Conservation (phyloP, 208 protist species). For the Acanthamoeba royreba region DNA sequence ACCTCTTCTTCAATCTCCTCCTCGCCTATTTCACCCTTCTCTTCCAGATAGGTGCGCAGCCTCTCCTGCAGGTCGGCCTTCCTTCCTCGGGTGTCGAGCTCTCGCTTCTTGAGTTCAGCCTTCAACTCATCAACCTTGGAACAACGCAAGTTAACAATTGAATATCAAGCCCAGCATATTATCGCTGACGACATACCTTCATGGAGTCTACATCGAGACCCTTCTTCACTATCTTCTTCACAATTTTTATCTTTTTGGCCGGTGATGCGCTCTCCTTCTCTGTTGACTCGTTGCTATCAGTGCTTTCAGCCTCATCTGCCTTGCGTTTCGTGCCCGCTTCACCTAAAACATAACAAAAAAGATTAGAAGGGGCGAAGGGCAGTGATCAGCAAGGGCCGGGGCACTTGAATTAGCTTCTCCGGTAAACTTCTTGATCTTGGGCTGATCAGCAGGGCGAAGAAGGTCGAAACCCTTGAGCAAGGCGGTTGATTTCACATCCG, state of each 20-base stretch:
- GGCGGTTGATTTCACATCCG: neutral
- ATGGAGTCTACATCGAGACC: neutral
- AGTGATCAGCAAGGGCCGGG: neutral
- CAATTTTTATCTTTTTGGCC: neutral
- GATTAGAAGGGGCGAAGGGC: neutral
- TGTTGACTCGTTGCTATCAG: neutral
- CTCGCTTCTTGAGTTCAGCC: neutral
- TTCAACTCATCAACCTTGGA: neutral
- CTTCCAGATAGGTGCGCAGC: neutral
- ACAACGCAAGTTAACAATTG: neutral
- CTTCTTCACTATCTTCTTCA: neutral
- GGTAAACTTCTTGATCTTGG: constrained; percentile 25
- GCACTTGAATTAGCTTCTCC: neutral
- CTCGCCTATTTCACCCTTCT: neutral
- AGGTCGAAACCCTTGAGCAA: neutral
- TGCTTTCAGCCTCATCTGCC: neutral
- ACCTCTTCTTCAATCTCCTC: neutral
- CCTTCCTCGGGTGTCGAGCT: neutral
- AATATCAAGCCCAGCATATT: neutral
- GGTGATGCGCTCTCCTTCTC: neutral
- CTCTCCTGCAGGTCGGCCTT: neutral
- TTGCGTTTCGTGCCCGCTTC: neutral
- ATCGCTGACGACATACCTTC: neutral
- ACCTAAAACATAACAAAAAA: neutral
- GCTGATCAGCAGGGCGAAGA: constrained; percentile 8